Evolutionary conservation across 306 rosid genomes (phyloP).

Genomic region (Sicyos edulis): DNA sequence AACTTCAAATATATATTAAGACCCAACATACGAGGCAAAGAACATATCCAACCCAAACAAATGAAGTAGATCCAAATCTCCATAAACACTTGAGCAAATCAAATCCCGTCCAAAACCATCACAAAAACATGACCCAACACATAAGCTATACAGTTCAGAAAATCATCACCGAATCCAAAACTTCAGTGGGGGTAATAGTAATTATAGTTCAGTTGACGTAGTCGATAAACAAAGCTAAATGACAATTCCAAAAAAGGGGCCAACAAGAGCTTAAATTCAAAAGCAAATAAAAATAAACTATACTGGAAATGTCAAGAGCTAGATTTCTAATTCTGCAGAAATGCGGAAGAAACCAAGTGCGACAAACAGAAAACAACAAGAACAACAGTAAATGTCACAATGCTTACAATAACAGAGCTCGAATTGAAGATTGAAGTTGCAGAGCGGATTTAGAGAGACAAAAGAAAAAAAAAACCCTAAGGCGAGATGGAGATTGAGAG

Average conservation of each 20-base stretch:
- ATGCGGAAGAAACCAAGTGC: background rate
- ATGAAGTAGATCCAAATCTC: constrained; percentile 5
- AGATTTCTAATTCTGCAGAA: background rate
- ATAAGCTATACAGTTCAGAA: background rate
- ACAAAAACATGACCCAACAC: background rate
- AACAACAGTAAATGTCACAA: background rate
- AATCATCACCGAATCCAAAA: constrained; percentile 13
- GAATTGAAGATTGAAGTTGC: background rate
- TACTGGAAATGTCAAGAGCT: background rate
- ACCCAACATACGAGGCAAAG: background rate
- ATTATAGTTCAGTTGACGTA: background rate
- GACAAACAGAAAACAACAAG: background rate
- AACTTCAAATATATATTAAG: background rate
- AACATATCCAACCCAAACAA: constrained; percentile 10
- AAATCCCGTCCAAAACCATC: background rate
- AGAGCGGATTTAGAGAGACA: background rate
- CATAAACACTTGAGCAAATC: background rate
- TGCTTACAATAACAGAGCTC: background rate
- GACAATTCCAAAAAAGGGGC: background rate
- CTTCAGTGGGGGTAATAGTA: constrained; percentile 5
- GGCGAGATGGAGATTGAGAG: background rate
- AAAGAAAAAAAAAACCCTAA: background rate
- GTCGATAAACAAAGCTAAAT: background rate
- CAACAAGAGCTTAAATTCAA: constrained; percentile 12
- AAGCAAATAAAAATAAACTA: background rate